phyloP scores from a whole-genome alignment of 192 early-diverging fungal genomes.

The Coemansia sp. region DNA sequence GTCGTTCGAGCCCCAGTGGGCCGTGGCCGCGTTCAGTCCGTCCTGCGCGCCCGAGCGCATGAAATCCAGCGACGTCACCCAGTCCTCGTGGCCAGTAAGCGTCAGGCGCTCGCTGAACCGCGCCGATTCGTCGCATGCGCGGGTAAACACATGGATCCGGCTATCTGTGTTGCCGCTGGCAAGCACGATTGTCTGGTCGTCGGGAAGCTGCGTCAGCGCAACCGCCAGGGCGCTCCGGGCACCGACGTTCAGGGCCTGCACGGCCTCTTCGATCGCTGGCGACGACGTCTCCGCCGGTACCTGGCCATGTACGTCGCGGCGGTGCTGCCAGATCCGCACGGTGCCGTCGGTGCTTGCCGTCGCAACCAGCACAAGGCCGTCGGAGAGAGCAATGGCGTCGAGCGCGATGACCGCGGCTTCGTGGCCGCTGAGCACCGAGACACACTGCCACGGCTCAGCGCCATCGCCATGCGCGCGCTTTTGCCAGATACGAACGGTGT shows the following conservation, averaged over 20 bases:
- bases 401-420: conserved; percentile 63
- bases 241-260: conserved; percentile 70
- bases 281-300: not conserved
- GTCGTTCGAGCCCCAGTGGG: conserved; percentile 69
- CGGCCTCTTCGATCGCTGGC: conserved; percentile 50
- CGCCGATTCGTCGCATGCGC: conserved; percentile 22
- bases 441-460: conserved; percentile 56
- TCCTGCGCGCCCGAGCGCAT: conserved; percentile 55
- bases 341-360: conserved; percentile 28
- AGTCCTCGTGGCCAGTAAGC: conserved; percentile 89
- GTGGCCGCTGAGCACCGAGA: conserved; percentile 67
- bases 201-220: conserved; percentile 58
- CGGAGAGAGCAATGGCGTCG: conserved; percentile 21
- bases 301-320: not conserved
- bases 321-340: conserved; percentile 25
- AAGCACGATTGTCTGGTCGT: conserved; percentile 57
- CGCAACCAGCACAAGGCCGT: conserved; percentile 10
- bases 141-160: conserved; percentile 66
- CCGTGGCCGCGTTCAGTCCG: conserved; percentile 14
- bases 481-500: conserved; percentile 75
- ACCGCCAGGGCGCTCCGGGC: conserved; percentile 66
- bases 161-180: conserved; percentile 83
- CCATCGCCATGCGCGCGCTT: not conserved
- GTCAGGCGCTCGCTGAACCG: conserved; percentile 62
- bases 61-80: conserved; percentile 82